A percentile compares a stretch with the other conserved stretches of the same genome.
Evolutionary conservation across 805 yeast species (phyloP).

Genomic region (Nakazawaea peltata): DNA sequence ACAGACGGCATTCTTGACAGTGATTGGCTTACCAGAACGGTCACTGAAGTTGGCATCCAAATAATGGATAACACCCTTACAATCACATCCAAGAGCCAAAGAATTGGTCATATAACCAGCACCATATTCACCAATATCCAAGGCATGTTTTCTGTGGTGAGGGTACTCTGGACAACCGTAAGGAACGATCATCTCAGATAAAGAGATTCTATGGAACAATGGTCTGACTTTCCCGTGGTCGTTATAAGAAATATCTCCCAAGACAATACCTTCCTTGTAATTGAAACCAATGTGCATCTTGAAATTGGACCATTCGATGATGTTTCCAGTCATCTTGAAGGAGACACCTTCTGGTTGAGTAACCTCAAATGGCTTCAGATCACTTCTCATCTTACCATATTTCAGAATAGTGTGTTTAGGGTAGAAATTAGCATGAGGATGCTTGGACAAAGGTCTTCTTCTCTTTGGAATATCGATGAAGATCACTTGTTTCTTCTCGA

Average conservation of each 20-base stretch:
- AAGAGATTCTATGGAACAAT: conserved; percentile 56
- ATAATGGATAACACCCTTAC: conserved; percentile 66
- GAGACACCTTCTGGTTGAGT: conserved; percentile 67
- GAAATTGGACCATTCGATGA: conserved; percentile 61
- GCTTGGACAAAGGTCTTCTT: conserved; percentile 52
- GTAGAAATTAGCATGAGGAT: conserved; percentile 51
- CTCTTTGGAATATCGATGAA: conserved; percentile 56
- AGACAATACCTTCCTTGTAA: conserved; percentile 64
- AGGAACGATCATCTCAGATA: conserved; percentile 66
- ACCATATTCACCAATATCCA: conserved; percentile 69
- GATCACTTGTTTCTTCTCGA: conserved; percentile 47
- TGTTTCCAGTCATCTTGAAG: conserved; percentile 47
- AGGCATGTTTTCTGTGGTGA: conserved; percentile 66
- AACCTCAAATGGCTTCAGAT: conserved; percentile 47
- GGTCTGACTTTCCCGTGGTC: conserved; percentile 57
- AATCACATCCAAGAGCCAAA: conserved; percentile 58
- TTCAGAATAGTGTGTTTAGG: conserved; percentile 45
- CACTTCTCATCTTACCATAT: conserved; percentile 46
- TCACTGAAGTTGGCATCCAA: conserved; percentile 54
- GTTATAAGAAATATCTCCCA: conserved; percentile 53
- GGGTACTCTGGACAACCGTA: conserved; percentile 62
- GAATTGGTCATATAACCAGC: conserved; percentile 68
- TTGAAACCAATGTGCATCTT: conserved; percentile 63
- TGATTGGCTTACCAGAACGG: conserved; percentile 46
- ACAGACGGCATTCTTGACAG: conserved; percentile 58